Evolutionary conservation across 306 rosid species (phyloP).

Genomic region (Dryas alaskensis): DNA sequence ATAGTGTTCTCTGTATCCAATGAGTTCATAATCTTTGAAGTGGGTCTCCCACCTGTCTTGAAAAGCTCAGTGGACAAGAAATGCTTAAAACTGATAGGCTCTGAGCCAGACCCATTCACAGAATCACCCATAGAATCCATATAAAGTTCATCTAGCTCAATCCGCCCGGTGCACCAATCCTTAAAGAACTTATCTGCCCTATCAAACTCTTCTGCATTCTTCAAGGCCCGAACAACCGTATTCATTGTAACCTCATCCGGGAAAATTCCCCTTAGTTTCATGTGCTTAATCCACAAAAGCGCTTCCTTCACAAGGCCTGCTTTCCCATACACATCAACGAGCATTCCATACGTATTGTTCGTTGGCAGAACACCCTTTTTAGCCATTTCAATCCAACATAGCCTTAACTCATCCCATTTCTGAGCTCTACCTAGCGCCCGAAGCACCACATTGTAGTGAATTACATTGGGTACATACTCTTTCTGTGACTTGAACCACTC

Average conservation of each 20-base stretch:
- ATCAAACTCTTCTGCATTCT: slow-evolving; percentile 68
- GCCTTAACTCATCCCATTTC: slow-evolving; percentile 77
- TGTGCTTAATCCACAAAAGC: slow-evolving; percentile 81
- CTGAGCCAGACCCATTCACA: slow-evolving; percentile 34
- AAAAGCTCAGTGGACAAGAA: slow-evolving; percentile 86
- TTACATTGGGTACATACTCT: slow-evolving; percentile 64
- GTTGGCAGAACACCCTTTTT: slow-evolving; percentile 56
- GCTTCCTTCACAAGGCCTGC: slow-evolving; percentile 80
- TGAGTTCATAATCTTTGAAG: slow-evolving; percentile 19
- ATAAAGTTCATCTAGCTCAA: slow-evolving; percentile 69
- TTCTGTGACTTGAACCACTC: slow-evolving; percentile 69
- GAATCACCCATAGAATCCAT: slow-evolving; percentile 45
- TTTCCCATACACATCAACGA: slow-evolving; percentile 80
- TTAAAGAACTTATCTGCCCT: slow-evolving; percentile 71
- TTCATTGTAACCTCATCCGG: slow-evolving; percentile 95
- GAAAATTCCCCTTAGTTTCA: slow-evolving; percentile 61
- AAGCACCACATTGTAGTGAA: slow-evolving; percentile 88
- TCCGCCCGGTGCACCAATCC: slow-evolving; percentile 64
- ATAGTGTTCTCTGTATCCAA: slow-evolving; percentile 26
- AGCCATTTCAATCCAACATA: slow-evolving; percentile 83
- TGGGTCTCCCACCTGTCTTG: slow-evolving; percentile 67
- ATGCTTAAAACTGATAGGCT: slow-evolving; percentile 67
- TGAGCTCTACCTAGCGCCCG: slow-evolving; percentile 67
- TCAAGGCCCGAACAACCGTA: slow-evolving; percentile 74
- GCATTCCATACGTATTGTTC: slow-evolving; percentile 72